phyloP scores from a whole-genome alignment of 441 rosid species.

The Aquilaria agallochum region DNA sequence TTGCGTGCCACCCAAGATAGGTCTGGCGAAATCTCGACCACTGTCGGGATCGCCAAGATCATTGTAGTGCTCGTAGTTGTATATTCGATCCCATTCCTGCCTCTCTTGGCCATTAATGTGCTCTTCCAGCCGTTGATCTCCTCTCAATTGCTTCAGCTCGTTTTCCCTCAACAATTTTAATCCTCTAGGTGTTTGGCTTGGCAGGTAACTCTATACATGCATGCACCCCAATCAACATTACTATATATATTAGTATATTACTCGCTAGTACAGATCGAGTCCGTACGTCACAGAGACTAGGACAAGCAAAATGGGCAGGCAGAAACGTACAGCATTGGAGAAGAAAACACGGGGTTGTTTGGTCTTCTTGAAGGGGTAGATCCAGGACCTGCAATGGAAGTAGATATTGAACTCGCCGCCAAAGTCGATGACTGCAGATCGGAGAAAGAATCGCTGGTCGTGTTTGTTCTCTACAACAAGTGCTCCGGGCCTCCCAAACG shows the following conservation, averaged over 20 bases:
- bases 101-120: conserved; percentile 17
- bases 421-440: conserved; percentile 28
- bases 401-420: conserved; percentile 16
- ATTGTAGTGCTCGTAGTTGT: conserved; percentile 51
- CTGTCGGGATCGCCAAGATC: conserved; percentile 47
- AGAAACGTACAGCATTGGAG: conserved; percentile 29
- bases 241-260: background rate
- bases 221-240: background rate
- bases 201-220: conserved; percentile 39
- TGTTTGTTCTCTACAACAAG: conserved; percentile 34
- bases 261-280: no score
- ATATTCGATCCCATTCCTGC: conserved; percentile 52
- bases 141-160: conserved; percentile 46
- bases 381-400: conserved; percentile 57
- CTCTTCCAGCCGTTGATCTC: conserved; percentile 12
- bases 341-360: conserved; percentile 42
- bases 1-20: conserved; percentile 39
- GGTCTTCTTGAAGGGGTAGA: conserved; percentile 40
- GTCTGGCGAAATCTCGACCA: conserved; percentile 29
- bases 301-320: no score
- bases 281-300: no score
- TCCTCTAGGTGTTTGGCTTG: conserved; percentile 42
- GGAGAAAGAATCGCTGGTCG: conserved; percentile 49
- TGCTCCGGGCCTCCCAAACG: conserved; percentile 54
- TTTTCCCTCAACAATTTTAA: conserved; percentile 31